These are phyloP conservation scores for Tuber umbilicatum DNA, from an alignment of 495 filamentous ascomycete species.

Conservation along the genomic window DNA sequence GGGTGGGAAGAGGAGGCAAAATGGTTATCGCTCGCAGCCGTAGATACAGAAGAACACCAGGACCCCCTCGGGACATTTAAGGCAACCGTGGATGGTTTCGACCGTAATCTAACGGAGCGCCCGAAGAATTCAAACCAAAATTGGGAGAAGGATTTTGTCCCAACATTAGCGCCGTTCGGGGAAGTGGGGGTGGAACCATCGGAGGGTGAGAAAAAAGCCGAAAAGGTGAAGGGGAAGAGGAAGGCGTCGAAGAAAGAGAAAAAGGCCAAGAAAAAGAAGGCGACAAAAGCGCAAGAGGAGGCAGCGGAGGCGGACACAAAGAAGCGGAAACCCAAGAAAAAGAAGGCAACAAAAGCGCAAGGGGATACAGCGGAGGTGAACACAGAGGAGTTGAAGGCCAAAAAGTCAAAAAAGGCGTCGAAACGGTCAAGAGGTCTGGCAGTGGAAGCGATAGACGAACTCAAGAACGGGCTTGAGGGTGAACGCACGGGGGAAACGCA, in stretches of 20 bases:
- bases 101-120: not conserved
- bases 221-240: no score
- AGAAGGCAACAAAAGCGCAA: not conserved
- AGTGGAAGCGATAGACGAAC: not conserved
- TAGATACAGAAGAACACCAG: not conserved
- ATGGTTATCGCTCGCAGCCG: not conserved
- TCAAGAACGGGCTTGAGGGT: not conserved
- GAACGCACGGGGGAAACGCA: not conserved
- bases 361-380: not conserved
- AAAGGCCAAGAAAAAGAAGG: no score
- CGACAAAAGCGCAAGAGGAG: not conserved
- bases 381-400: not conserved
- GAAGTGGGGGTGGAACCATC: not conserved
- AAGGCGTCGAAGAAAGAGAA: not conserved
- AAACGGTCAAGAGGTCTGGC: not conserved
- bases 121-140: not conserved
- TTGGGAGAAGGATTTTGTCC: not conserved
- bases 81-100: not conserved
- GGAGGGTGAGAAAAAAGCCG: not conserved
- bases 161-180: not conserved
- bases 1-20: not conserved
- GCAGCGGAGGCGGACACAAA: no score
- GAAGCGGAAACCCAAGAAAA: not conserved
- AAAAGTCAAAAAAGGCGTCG: not conserved
- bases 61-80: not conserved